Percentiles rank a stretch among this genome's conserved stretches.
phyloP scores from a whole-genome alignment of 169 alveolate genomes.

The Eimeria acervulina region DNA sequence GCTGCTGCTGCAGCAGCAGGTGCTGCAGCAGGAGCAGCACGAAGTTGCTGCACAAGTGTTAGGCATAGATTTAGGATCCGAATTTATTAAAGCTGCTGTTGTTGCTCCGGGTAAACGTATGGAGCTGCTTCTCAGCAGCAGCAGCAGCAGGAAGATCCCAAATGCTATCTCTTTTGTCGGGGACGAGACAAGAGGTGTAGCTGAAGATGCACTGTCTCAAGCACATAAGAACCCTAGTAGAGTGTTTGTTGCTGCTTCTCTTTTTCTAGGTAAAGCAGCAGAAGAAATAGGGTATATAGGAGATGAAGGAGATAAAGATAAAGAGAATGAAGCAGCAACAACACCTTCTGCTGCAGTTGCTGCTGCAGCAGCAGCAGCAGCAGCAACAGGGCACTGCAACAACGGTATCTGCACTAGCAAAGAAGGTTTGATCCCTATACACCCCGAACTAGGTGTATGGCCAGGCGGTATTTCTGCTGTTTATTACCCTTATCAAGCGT shows the following conservation, averaged over 20 bases:
- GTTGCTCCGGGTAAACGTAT: conserved; percentile 82
- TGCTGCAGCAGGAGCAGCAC: conserved; percentile 42
- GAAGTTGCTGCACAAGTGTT: conserved; percentile 71
- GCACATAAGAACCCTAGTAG: conserved; percentile 63
- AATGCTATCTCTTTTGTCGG: conserved; percentile 79
- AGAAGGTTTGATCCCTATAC: neutral
- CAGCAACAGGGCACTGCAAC: neutral
- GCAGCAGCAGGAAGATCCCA: conserved; percentile 80
- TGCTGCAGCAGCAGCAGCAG: conserved; percentile 34
- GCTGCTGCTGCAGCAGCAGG: conserved; percentile 22
- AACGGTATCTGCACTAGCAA: conserved; percentile 40
- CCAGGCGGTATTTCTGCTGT: neutral
- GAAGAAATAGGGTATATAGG: neutral
- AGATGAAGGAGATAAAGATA: neutral
- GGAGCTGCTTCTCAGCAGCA: conserved; percentile 78
- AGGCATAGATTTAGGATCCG: conserved; percentile 84
- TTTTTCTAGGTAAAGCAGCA: conserved; percentile 49
- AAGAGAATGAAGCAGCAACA: neutral
- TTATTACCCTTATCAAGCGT: conserved; percentile 1
- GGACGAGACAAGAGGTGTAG: conserved; percentile 68
- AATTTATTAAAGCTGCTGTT: conserved; percentile 81
- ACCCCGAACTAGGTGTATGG: neutral
- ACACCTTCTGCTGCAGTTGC: neutral
- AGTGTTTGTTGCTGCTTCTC: conserved; percentile 27
- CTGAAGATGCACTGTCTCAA: conserved; percentile 78